A percentile compares a stretch with the other conserved stretches of the same genome.
Evolutionary conservation across 805 yeast genomes (phyloP).

Genomic region (Priceomyces carsonii): DNA sequence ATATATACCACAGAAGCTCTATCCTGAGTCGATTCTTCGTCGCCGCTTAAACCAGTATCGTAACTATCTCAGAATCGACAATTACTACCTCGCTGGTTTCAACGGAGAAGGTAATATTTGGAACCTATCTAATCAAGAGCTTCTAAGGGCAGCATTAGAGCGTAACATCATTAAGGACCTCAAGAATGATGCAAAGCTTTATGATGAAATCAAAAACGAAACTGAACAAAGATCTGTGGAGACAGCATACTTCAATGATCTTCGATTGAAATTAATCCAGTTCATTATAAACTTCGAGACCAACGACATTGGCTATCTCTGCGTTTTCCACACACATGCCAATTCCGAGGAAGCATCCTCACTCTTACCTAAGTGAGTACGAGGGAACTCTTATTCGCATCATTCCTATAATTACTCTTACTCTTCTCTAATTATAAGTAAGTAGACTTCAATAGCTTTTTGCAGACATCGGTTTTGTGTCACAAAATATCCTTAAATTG

Average conservation of each 20-base stretch:
- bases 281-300: constrained; percentile 42
- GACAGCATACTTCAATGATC: constrained; percentile 21
- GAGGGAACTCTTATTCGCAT: too few species aligned
- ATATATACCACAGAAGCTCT: constrained; percentile 40
- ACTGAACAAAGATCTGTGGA: constrained; percentile 12
- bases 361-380: not conserved
- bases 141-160: constrained; percentile 54
- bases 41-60: constrained; percentile 35
- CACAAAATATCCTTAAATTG: too few species aligned
- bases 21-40: constrained; percentile 38
- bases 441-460: too few species aligned
- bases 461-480: too few species aligned
- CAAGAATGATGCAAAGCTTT: constrained; percentile 16
- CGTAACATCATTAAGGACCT: constrained; percentile 50
- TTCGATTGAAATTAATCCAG: constrained; percentile 38
- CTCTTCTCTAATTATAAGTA: too few species aligned
- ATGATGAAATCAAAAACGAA: constrained; percentile 24
- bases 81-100: constrained; percentile 43
- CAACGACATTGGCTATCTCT: constrained; percentile 41
- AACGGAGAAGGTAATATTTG: constrained; percentile 44
- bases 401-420: too few species aligned
- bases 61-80: constrained; percentile 53
- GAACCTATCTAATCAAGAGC: constrained; percentile 49
- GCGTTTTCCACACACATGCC: constrained; percentile 19
- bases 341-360: constrained; percentile 1